Conservation (phyloP, 176 grass and related monocot genomes). For the Oryza officinalis region DNA sequence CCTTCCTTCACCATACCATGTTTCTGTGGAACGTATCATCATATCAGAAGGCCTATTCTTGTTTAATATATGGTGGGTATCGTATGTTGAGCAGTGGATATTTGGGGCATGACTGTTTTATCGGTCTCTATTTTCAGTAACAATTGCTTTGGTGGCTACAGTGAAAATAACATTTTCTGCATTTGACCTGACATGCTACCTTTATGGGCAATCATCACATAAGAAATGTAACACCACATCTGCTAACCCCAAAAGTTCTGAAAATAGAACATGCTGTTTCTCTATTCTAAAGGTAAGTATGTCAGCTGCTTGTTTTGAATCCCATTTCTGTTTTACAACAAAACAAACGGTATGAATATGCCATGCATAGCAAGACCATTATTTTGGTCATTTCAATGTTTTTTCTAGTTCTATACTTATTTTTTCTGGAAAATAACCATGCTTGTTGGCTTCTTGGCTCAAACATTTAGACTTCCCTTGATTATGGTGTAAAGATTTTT, state of each 20-base stretch:
- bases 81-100: neutral
- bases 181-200: conserved; percentile 11
- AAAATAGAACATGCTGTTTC: neutral
- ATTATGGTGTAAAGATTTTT: neutral
- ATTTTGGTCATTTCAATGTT: conserved; percentile 14
- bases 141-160: neutral
- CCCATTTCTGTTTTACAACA: neutral
- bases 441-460: neutral
- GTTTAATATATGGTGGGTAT: neutral
- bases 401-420: conserved; percentile 1
- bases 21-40: conserved; percentile 56
- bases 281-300: neutral
- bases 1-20: conserved; percentile 94
- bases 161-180: neutral
- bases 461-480: neutral
- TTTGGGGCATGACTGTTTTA: neutral
- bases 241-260: neutral
- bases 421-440: neutral
- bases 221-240: neutral
- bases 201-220: neutral
- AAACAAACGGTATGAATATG: neutral
- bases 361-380: neutral
- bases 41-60: conserved; percentile 22
- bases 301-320: neutral
- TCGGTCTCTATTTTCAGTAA: neutral